Evolutionary conservation across 208 protist genomes (phyloP).

Genomic region (Trypanosoma avium): DNA sequence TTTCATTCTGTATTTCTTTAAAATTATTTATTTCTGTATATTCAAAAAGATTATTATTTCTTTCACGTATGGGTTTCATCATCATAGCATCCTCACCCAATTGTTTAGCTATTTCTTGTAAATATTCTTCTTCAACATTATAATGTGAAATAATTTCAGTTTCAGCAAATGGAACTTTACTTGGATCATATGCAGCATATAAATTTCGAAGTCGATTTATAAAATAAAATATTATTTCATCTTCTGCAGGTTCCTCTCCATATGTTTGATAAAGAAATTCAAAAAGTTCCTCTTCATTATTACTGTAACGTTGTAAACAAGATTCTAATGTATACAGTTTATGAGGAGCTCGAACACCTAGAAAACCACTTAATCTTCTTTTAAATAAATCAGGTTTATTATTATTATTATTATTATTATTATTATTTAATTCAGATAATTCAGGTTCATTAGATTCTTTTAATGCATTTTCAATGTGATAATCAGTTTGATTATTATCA

Average conservation of each 20-base stretch:
- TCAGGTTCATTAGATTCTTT: background rate
- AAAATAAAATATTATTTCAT: conserved; percentile 16
- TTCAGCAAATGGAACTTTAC: background rate
- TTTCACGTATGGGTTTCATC: background rate
- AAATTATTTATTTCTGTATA: background rate
- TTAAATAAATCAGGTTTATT: background rate
- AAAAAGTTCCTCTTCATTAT: conserved; percentile 7
- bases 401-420: background rate
- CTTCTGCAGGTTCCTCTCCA: conserved; percentile 12
- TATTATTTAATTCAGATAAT: background rate
- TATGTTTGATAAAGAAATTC: background rate
- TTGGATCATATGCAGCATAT: conserved; percentile 3
- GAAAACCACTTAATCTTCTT: conserved; percentile 17
- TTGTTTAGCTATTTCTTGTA: background rate
- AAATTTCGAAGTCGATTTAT: conserved; percentile 11
- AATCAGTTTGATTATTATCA: no score
- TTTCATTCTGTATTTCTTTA: background rate
- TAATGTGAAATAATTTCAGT: conserved; percentile 6
- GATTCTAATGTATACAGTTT: conserved; percentile 6
- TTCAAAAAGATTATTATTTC: background rate
- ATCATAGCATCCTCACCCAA: conserved; percentile 7
- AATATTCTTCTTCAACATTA: conserved; percentile 19
- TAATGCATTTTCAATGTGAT: background rate
- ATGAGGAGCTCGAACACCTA: conserved; percentile 16
- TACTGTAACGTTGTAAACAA: background rate